Base-by-base conservation (phyloP, 768 basidiomycete genomes). In the Russula sp. region DNA sequence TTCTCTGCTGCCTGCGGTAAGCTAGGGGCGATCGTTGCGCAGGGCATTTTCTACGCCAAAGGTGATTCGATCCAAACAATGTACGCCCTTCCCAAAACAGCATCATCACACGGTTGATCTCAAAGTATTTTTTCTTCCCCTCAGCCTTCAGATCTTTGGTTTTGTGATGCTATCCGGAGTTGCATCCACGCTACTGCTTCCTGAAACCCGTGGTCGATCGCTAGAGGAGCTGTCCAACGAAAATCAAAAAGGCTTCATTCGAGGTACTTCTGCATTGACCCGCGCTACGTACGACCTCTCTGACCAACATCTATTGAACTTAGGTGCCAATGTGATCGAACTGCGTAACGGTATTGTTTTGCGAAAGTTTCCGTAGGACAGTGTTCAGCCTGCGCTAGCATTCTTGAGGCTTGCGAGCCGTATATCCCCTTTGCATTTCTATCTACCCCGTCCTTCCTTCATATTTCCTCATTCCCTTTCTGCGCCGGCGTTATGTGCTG, bases 161-260 rank as follows among this genome's bases (percentile, higher is more conserved):
- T 69, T 78, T 56, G 78, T 78, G 73, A 80, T 77, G 78, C 56
- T 78, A 34, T 75, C 77, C 0, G 78, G 78, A 42, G 66, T 75
- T 58, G 64, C 72, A 54, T 75, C 77, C 22, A 78, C 78, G 6
- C 61, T 75, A 55, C 70, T 79, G 25, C 63, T 79, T 6, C 77
- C 77, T 45, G 78, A 80, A 70, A 79, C 79, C 29, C 77, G 69
- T 48, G 66, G 68, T 43, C 68, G 68, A 49, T 70, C 72, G 45
- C 70, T 75, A 29, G 75, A 75, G 66, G 69, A 70, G 13, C 66
- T 76, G 25, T 75, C 75, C 43, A 73, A 75, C 66, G 75, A 75
- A 63, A 60, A 66, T 43, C 75, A 75, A 59, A 68, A 71, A 13
- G 73, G 70, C 45, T 75, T 74, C 58, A 69, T 75, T 59, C 51